These are phyloP conservation scores for Eleusine indica DNA, from an alignment of 176 grass and related monocot genomes.

Conservation along the genomic window DNA sequence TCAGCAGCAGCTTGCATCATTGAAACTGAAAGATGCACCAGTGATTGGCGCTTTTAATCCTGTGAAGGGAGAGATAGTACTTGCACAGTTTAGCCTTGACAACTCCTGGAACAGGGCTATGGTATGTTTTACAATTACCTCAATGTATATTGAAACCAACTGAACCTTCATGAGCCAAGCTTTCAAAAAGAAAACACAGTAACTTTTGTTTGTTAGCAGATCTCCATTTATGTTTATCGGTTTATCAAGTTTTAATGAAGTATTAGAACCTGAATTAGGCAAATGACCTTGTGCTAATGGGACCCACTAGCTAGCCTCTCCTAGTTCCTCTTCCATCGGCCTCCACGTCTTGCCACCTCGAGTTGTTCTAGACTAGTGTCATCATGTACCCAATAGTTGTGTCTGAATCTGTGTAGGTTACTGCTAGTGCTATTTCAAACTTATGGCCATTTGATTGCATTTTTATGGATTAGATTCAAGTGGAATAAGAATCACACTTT, in stretches of 20 bases:
- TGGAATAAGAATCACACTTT: not conserved
- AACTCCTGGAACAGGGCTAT: constrained; percentile 99
- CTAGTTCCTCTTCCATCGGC: not conserved
- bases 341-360: too few species aligned
- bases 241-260: not conserved
- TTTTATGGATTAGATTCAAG: not conserved
- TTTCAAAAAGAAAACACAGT: not conserved
- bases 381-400: not conserved
- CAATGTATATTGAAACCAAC: constrained; percentile 19
- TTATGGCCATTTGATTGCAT: not conserved
- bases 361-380: not conserved
- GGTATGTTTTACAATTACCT: constrained; percentile 54
- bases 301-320: not conserved
- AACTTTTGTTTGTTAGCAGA: not conserved
- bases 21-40: constrained; percentile 82
- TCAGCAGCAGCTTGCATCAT: constrained; percentile 82
- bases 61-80: constrained; percentile 81
- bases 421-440: not conserved
- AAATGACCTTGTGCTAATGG: not conserved
- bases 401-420: too few species aligned
- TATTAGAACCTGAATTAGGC: not conserved
- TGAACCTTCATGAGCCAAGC: not conserved
- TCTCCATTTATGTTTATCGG: not conserved
- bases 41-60: constrained; percentile 94
- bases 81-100: constrained; percentile 83